Evolutionary conservation across 1,284 basidiomycete species (phyloP).

Genomic region (Ustilago loliicola): DNA sequence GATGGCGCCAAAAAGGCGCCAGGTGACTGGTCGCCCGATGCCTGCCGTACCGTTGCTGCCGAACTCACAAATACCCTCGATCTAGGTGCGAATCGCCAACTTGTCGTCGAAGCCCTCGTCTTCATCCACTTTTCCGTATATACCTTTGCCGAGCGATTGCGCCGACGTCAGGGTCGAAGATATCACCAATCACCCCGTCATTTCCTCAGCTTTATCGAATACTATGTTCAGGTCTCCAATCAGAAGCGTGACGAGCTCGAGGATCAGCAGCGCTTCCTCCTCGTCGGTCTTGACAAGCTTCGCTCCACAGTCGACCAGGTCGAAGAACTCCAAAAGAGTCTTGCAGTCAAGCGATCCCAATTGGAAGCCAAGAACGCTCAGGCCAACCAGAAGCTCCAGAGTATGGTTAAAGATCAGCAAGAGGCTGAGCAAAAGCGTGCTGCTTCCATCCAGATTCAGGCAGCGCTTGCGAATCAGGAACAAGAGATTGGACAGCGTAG

Average conservation of each 20-base stretch:
- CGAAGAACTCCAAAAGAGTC: constrained; percentile 87
- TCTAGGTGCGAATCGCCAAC: constrained; percentile 60
- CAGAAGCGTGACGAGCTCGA: constrained; percentile 99
- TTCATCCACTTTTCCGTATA: constrained; percentile 92
- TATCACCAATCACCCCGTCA: constrained; percentile 98
- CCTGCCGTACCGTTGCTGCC: constrained; percentile 67
- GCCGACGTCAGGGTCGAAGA: constrained; percentile 89
- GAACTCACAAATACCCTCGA: constrained; percentile 67
- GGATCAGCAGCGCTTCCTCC: constrained; percentile 97
- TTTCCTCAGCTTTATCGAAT: constrained; percentile 98
- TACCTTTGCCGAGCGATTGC: constrained; percentile 87
- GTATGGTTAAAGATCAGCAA: constrained; percentile 98
- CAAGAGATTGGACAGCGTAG: constrained; percentile 88
- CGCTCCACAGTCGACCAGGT: constrained; percentile 87
- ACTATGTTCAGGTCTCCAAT: constrained; percentile 94
- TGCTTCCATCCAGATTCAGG: constrained; percentile 95
- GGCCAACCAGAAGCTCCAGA: constrained; percentile 95
- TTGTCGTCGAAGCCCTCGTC: constrained; percentile 91
- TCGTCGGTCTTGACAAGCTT: constrained; percentile 97
- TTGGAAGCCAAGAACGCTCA: constrained; percentile 92
- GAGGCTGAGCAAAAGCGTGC: constrained; percentile 98
- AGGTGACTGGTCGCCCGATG: constrained; percentile 69
- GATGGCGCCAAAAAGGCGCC: constrained; percentile 58
- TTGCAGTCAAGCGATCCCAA: constrained; percentile 93
- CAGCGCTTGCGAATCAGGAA: constrained; percentile 91